Evolutionary conservation across 257 asterid genomes (phyloP).

Genomic region (Gentiana dahurica): DNA sequence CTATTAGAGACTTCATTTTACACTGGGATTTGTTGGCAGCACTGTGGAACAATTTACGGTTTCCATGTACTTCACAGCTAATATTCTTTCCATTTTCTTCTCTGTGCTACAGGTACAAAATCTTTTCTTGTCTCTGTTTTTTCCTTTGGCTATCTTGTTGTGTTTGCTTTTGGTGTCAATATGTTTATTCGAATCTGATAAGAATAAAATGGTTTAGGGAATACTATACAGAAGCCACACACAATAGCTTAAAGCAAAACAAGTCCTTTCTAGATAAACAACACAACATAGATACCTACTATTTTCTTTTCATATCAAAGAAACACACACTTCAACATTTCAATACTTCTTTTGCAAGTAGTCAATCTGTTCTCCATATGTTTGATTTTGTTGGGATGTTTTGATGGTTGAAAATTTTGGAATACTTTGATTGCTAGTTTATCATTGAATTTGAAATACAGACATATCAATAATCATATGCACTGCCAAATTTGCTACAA

Average conservation of each 20-base stretch:
- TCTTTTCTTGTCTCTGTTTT: conserved; percentile 2
- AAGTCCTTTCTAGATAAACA: not conserved
- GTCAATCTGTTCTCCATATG: no score
- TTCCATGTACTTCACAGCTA: conserved; percentile 86
- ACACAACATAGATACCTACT: not conserved
- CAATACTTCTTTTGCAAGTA: no score
- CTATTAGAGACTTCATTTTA: conserved; percentile 70
- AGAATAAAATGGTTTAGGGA: not conserved
- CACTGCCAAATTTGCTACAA: no score
- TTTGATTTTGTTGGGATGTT: no score
- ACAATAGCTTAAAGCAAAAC: not conserved
- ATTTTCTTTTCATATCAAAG: not conserved
- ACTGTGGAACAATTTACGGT: conserved; percentile 70
- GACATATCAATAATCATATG: no score
- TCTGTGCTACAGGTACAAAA: conserved; percentile 59
- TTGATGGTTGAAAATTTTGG: no score
- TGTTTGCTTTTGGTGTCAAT: no score
- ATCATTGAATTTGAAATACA: no score
- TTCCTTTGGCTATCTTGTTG: not conserved
- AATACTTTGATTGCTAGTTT: no score
- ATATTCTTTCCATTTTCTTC: conserved; percentile 68
- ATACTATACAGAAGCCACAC: not conserved
- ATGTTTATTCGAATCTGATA: not conserved
- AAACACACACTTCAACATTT: no score
- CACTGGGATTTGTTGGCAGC: conserved; percentile 60